Evolutionary conservation across 2,329 filamentous ascomycete genomes (phyloP).

Genomic region (Chaetomiaceae sp.): DNA sequence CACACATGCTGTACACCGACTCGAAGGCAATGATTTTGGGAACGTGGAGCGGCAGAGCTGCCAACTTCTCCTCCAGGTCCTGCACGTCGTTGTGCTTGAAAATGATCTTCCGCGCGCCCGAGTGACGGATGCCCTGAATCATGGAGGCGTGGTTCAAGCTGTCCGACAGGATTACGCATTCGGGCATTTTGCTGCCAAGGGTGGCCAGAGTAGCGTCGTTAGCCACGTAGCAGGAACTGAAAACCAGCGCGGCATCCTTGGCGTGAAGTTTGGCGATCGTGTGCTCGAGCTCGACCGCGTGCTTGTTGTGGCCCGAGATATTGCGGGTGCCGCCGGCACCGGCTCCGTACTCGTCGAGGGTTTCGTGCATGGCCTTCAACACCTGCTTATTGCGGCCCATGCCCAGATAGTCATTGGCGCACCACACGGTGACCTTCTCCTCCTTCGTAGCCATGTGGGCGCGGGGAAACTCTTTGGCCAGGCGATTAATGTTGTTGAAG

Average conservation of each 20-base stretch:
- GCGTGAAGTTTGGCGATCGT: constrained; percentile 83
- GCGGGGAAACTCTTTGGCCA: constrained; percentile 91
- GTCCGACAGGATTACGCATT: constrained; percentile 97
- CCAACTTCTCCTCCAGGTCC: constrained; percentile 87
- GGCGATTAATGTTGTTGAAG: constrained; percentile 99
- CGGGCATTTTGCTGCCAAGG: constrained; percentile 90
- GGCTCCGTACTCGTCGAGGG: constrained; percentile 87
- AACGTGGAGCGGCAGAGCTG: constrained; percentile 72
- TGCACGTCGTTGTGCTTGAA: constrained; percentile 98
- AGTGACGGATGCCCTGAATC: constrained; percentile 98
- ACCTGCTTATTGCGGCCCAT: constrained; percentile 92
- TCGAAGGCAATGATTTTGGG: constrained; percentile 99
- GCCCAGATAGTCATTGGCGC: constrained; percentile 96
- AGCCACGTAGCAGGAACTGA: constrained; percentile 96
- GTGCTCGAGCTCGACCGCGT: constrained; percentile 77
- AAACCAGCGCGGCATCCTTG: constrained; percentile 88
- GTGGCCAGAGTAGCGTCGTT: constrained; percentile 97
- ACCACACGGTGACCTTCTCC: constrained; percentile 94
- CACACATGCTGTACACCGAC: constrained; percentile 99
- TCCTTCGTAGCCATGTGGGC: constrained; percentile 82
- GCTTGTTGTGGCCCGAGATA: constrained; percentile 95
- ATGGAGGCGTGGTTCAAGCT: constrained; percentile 97
- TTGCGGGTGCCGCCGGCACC: constrained; percentile 94
- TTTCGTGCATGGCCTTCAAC: constrained; percentile 87
- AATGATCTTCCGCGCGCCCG: constrained; percentile 92